Evolutionary conservation across 2,329 filamentous ascomycete genomes (phyloP), one percentile per base, ranked within the genome.

Genomic region (Neonectria hederae): DNA sequence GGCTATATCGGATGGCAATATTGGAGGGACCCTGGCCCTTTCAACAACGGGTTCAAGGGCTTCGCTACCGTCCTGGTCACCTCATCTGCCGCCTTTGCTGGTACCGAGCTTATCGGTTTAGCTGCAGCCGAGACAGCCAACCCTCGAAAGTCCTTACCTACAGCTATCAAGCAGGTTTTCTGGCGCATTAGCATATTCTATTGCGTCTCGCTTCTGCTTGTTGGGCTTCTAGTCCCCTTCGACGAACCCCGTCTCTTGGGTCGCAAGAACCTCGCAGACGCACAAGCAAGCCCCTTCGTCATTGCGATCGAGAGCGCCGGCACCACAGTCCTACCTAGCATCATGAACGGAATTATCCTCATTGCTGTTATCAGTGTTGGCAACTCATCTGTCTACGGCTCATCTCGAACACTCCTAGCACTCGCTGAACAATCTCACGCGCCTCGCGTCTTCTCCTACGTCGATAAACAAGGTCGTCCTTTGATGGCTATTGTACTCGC

Each of bases 171-270:
- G 81, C 94, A 97, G 77, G 93, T 97, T 21, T 97, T 97, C 77
- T 97, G 94, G 94, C 90, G 94, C 72, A 97, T 97, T 75, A 88
- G 89, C 1, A 84, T 97, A 60, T 97, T 97, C 82, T 97, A 97
- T 80, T 85, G 97, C 54, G 89, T 97, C 24, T 92, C 92, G 0
- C 85, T 97, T 9, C 87, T 89, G 19, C 82, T 97, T 4, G 89
- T 97, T 62, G 93, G 94, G 30, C 85, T 97, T 0, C 83, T 97
- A 1, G 93, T 97, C 0, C 91, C 91, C 0, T 94, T 91, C 76
- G 80, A 87, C 70, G 87, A 97, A 63, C 58, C 74, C 0, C 83
- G 85, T 4, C 89, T 97, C 0, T 81, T 94, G 21, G 78, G 79
- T 7, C 81, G 81, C 28, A 83, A 83, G 42, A 84, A 83, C 53